Percentiles rank a stretch among this genome's conserved stretches.
phyloP scores from a whole-genome alignment of 257 asterid species.

The Orobanche coerulescens region DNA sequence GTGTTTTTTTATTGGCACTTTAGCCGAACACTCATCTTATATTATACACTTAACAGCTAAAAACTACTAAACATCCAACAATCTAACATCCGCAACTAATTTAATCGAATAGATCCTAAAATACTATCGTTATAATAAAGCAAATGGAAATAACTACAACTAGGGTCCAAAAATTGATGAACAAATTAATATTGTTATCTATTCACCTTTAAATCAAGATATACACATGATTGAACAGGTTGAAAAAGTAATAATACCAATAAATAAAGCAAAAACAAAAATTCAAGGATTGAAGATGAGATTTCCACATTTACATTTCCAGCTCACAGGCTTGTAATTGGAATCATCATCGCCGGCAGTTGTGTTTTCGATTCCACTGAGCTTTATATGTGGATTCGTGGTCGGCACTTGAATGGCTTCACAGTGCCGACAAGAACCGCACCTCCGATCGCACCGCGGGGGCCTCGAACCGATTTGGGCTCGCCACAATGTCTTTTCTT shows the following conservation, averaged over 20 bases:
- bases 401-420: constrained; percentile 87
- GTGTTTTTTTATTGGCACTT: too few species aligned
- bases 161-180: too few species aligned
- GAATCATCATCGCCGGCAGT: constrained; percentile 25
- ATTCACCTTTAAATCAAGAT: constrained; percentile 14
- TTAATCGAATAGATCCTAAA: too few species aligned
- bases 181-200: too few species aligned
- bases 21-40: too few species aligned
- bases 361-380: constrained; percentile 24
- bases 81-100: too few species aligned
- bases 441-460: constrained; percentile 67
- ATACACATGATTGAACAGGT: constrained; percentile 14
- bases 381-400: constrained; percentile 40
- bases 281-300: constrained; percentile 62
- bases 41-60: too few species aligned
- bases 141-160: too few species aligned
- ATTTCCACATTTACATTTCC: constrained; percentile 93
- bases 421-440: constrained; percentile 57
- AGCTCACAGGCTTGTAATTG: constrained; percentile 92
- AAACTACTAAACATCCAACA: too few species aligned
- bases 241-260: background rate
- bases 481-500: constrained; percentile 30
- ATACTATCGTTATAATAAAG: too few species aligned
- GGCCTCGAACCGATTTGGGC: constrained; percentile 70
- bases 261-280: background rate